These are phyloP conservation scores for Globisporangium nunn DNA, from an alignment of 352 stramenopile species.

Conservation along the genomic window DNA sequence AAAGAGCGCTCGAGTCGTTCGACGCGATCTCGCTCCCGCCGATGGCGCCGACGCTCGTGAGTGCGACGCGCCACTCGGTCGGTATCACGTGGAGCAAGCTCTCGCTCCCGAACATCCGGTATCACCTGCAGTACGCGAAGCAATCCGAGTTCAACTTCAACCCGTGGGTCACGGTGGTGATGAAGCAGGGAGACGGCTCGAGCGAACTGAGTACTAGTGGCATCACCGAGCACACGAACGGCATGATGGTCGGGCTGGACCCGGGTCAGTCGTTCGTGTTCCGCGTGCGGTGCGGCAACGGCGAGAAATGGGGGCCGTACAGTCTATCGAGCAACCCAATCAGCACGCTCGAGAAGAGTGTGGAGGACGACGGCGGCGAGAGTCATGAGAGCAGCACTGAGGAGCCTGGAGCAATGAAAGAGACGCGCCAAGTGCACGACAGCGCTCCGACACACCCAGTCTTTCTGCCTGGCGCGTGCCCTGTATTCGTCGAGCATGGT, in stretches of 20 bases:
- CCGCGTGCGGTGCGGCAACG: conserved; percentile 50
- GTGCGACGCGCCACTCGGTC: conserved; percentile 47
- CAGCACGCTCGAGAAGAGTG: conserved; percentile 36
- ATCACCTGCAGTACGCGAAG: conserved; percentile 61
- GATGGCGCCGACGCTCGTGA: conserved; percentile 56
- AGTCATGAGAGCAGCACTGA: not conserved
- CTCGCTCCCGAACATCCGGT: conserved; percentile 20
- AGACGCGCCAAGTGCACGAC: not conserved
- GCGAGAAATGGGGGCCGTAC: conserved; percentile 56
- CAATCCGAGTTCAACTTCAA: conserved; percentile 56
- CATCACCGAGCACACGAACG: conserved; percentile 46
- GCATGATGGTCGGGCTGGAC: conserved; percentile 58
- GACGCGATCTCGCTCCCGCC: conserved; percentile 53
- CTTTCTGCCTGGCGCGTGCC: conserved; percentile 59
- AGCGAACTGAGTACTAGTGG: conserved; percentile 31
- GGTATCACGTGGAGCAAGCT: conserved; percentile 61
- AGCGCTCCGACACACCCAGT: conserved; percentile 10
- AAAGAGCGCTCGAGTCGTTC: conserved; percentile 37
- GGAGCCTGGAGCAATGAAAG: not conserved
- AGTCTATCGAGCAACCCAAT: conserved; percentile 55
- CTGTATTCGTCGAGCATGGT: conserved; percentile 47
- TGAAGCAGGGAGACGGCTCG: conserved; percentile 39
- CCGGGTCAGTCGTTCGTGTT: conserved; percentile 49
- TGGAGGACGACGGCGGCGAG: conserved; percentile 2
- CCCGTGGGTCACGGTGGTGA: conserved; percentile 38